phyloP scores from a whole-genome alignment of 2,329 filamentous ascomycete genomes.

The Pseudocercospora crystallina region DNA sequence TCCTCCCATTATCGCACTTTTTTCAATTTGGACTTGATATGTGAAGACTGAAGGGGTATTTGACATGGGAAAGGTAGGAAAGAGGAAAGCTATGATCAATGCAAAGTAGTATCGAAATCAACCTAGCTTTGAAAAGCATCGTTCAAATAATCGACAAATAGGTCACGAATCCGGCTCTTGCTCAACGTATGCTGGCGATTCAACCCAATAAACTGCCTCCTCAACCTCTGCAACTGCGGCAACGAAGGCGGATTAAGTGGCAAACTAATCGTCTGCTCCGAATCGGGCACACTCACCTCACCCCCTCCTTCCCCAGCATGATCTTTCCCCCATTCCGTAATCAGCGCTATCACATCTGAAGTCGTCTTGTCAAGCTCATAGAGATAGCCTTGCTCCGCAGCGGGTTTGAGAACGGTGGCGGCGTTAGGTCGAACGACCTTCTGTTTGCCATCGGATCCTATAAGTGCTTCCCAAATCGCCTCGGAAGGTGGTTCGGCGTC shows the following conservation, averaged over 20 bases:
- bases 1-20: neutral
- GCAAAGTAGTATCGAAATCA: no score
- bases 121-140: conserved; percentile 36
- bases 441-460: conserved; percentile 59
- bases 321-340: conserved; percentile 67
- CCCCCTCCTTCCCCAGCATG: conserved; percentile 63
- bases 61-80: neutral
- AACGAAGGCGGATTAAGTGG: conserved; percentile 65
- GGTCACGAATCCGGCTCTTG: conserved; percentile 37
- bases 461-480: conserved; percentile 71
- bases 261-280: conserved; percentile 60
- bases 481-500: conserved; percentile 68
- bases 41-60: no score
- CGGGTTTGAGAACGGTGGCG: conserved; percentile 69
- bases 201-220: conserved; percentile 74
- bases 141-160: conserved; percentile 46
- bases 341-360: conserved; percentile 69
- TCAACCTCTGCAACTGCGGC: conserved; percentile 73
- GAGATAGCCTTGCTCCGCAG: conserved; percentile 67
- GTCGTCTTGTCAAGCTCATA: conserved; percentile 78
- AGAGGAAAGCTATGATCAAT: neutral
- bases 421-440: conserved; percentile 72
- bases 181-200: conserved; percentile 62
- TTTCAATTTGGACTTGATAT: no score
- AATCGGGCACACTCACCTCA: conserved; percentile 55